Evolutionary conservation across 2,329 filamentous ascomycete genomes (phyloP), one percentile per base, ranked within the genome.

Genomic region (Ophiocordyceps robertsii): DNA sequence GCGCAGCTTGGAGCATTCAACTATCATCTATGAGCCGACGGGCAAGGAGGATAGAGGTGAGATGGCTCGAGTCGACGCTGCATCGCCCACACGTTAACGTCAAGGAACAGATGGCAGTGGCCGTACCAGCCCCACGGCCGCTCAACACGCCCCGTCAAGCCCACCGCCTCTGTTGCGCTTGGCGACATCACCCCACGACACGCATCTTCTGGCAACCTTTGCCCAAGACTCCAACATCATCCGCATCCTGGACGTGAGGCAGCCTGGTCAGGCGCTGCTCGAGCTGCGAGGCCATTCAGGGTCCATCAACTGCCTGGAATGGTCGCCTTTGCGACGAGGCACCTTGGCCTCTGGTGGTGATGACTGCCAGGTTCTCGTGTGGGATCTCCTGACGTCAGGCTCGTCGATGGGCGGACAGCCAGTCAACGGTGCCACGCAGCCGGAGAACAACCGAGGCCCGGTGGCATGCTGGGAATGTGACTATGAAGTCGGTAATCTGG

Each of bases 1-100:
- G 47, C 79, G 92, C 56, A 96, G 90, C 61, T 67, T 98, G 42
- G 92, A 98, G 60, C 92, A 98, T 61, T 95, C 89, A 51, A 98
- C 92, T 40, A 98, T 98, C 60, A 98, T 98, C 49, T 98, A 98
- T 60, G 92, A 98, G 62, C 92, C 92, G 5, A 90, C 86, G 0
- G 84, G 88, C 51, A 95, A 95, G 65, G 80, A 82, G 47, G 77
- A 82, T 37, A 67, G 77, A 69, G 74, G 84, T 87, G 67, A 50
- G 66, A 57, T 19, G 29, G 11, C 19, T n/a, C 21, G 19, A 14
- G 9, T 29, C 17, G 10, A 10, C 40, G 19, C 43, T 16, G 19
- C 13, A 12, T 31, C 14, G 12, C 13, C 16, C 32, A 38, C 38
- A 19, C 40, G 24, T 53, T 59, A 44, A 58, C 50, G 14, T 7